Percentiles rank a stretch among this genome's conserved stretches.
phyloP scores from a whole-genome alignment of 2,329 filamentous ascomycete species.

The Rutstroemia sp. region DNA sequence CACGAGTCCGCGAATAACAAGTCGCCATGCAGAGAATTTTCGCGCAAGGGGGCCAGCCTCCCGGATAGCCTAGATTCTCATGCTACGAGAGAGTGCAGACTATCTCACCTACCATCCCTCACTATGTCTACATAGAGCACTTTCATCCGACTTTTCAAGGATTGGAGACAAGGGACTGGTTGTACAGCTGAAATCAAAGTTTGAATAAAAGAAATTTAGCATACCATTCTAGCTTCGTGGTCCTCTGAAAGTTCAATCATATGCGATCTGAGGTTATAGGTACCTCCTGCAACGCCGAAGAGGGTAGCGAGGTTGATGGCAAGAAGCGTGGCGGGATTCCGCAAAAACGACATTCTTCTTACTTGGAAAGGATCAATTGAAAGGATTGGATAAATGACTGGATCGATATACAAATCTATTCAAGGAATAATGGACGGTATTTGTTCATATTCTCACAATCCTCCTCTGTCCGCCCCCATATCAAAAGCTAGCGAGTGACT shows the following conservation, averaged over 20 bases:
- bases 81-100: too few species aligned
- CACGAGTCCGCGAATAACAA: too few species aligned
- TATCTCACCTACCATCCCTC: too few species aligned
- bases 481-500: too few species aligned
- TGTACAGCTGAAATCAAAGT: too few species aligned
- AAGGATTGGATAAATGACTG: neutral
- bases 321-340: constrained; percentile 10
- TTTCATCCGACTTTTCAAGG: neutral
- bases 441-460: neutral
- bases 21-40: too few species aligned
- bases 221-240: constrained; percentile 20
- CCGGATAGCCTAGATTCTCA: too few species aligned
- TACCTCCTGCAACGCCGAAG: constrained; percentile 12
- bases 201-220: neutral
- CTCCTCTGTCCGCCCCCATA: neutral
- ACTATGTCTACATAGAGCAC: neutral
- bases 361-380: too few species aligned
- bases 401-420: neutral
- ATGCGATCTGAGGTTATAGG: constrained; percentile 17
- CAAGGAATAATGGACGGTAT: too few species aligned
- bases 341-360: constrained; percentile 13
- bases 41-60: too few species aligned
- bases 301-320: constrained; percentile 15
- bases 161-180: neutral
- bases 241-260: constrained; percentile 21